Conservation (phyloP, 805 yeast genomes). For the Spencermartinsiella europaea region DNA sequence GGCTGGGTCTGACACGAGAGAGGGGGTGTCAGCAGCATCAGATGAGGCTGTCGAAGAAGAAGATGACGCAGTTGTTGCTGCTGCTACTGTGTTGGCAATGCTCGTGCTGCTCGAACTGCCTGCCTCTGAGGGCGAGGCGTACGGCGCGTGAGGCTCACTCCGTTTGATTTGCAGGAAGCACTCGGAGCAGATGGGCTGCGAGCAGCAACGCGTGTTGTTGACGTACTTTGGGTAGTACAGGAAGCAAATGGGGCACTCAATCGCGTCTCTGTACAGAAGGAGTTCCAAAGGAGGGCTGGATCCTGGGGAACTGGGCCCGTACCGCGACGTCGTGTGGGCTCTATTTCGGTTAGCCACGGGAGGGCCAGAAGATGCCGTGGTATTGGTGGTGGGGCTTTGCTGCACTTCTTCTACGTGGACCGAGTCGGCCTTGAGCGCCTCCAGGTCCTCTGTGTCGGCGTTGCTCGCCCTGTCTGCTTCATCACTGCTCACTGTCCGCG, state of each 20-base stretch:
- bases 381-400: background rate
- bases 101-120: slow-evolving; percentile 15
- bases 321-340: slow-evolving; percentile 18
- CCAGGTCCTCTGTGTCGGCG: background rate
- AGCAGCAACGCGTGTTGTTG: slow-evolving; percentile 82
- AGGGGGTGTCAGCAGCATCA: slow-evolving; percentile 18
- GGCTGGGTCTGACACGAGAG: slow-evolving; percentile 78
- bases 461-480: background rate
- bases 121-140: slow-evolving; percentile 25
- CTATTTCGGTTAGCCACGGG: slow-evolving; percentile 16
- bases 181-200: slow-evolving; percentile 90
- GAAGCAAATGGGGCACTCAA: slow-evolving; percentile 94
- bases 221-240: slow-evolving; percentile 73
- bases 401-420: background rate
- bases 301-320: background rate
- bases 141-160: slow-evolving; percentile 89
- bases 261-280: slow-evolving; percentile 57
- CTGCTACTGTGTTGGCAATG: slow-evolving; percentile 18
- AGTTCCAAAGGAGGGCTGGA: slow-evolving; percentile 37
- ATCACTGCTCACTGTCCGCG: background rate
- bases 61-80: background rate
- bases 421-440: background rate
- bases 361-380: too few species aligned
- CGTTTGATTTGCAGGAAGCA: slow-evolving; percentile 95
- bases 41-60: slow-evolving; percentile 14